Conservation (phyloP, 805 yeast species). For the Zygotorulaspora chibaensis region DNA sequence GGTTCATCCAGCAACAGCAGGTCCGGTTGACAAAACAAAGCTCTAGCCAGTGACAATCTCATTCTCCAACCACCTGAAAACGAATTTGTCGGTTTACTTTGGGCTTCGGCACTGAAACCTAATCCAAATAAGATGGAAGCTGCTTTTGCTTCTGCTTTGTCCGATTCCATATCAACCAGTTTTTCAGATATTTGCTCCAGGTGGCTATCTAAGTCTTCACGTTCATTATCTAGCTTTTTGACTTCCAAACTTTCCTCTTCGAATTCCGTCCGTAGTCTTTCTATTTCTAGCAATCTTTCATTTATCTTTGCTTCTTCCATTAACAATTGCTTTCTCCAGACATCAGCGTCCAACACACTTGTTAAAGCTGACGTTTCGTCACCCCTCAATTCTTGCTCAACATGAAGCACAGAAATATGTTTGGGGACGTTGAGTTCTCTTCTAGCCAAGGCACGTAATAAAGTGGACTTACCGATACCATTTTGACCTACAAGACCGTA, state of each 20-base stretch:
- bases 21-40: constrained; percentile 95
- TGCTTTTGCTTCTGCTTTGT: constrained; percentile 96
- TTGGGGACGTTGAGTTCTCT: constrained; percentile 93
- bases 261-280: constrained; percentile 60
- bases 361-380: constrained; percentile 89
- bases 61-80: constrained; percentile 99
- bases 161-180: constrained; percentile 89
- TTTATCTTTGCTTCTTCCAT: constrained; percentile 70
- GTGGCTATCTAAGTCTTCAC: constrained; percentile 76
- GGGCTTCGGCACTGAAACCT: constrained; percentile 89
- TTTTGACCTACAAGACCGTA: constrained; percentile 98
- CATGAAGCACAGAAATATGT: constrained; percentile 92
- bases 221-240: constrained; percentile 80
- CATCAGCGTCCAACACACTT: constrained; percentile 98
- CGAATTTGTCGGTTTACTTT: constrained; percentile 74
- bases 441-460: constrained; percentile 83
- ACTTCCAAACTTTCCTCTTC: constrained; percentile 72
- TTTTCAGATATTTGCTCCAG: constrained; percentile 77
- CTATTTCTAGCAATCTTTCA: constrained; percentile 73
- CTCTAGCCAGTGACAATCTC: constrained; percentile 97
- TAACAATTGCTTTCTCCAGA: constrained; percentile 90
- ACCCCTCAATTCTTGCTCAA: constrained; percentile 95
- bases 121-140: constrained; percentile 89
- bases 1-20: constrained; percentile 94
- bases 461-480: constrained; percentile 98